Percentiles rank a stretch among this genome's conserved stretches.
Conservation (phyloP, 352 stramenopile genomes). For the Globisporangium apiculatum region DNA sequence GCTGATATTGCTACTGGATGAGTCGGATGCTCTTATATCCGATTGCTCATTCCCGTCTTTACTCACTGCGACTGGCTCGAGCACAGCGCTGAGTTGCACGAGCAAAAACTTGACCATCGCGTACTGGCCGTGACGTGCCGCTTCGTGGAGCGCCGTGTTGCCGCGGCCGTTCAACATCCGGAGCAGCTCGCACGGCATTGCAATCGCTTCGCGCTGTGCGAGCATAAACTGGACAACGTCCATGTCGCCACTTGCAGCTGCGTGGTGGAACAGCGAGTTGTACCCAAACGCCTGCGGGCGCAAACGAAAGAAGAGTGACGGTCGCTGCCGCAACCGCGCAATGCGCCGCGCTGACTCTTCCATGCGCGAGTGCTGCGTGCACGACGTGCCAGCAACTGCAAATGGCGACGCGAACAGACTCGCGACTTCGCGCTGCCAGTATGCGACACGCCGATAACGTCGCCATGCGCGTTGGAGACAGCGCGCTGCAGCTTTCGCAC, state of each 20-base stretch:
- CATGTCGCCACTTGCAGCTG: constrained; percentile 54
- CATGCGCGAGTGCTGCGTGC: constrained; percentile 51
- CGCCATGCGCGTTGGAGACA: constrained; percentile 41
- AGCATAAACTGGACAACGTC: constrained; percentile 79
- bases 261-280: constrained; percentile 71
- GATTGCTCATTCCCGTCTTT: constrained; percentile 1
- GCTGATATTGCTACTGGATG: too few relatives aligned
- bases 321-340: constrained; percentile 33
- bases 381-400: constrained; percentile 15
- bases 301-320: constrained; percentile 43
- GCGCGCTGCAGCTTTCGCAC: constrained; percentile 16
- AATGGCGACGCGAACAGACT: constrained; percentile 32
- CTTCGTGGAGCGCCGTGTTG: constrained; percentile 64
- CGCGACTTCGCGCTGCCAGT: constrained; percentile 40
- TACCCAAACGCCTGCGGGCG: constrained; percentile 43
- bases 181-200: constrained; percentile 19
- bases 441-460: constrained; percentile 21
- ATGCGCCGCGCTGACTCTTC: constrained; percentile 66
- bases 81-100: constrained; percentile 10
- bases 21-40: not conserved
- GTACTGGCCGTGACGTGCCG: constrained; percentile 51
- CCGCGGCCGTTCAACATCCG: constrained; percentile 43
- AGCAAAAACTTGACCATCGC: constrained; percentile 68
- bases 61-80: too few relatives aligned
- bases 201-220: constrained; percentile 8